Conservation (phyloP, 768 basidiomycete species). For the Multifurca ochricompacta region DNA sequence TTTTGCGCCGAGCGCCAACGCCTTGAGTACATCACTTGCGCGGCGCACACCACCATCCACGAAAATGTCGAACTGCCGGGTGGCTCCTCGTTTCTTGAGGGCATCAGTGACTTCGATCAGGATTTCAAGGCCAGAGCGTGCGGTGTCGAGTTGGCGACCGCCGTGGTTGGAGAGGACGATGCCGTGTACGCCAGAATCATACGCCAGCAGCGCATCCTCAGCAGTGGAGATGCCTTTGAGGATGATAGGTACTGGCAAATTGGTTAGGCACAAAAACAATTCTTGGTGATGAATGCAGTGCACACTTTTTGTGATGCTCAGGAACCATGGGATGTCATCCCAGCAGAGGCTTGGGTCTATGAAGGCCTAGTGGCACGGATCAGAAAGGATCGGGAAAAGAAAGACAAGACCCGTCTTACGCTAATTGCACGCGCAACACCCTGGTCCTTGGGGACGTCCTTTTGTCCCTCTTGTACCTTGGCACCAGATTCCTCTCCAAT, state of each 20-base stretch:
- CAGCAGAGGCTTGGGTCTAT: slow-evolving; percentile 89
- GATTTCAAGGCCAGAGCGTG: slow-evolving; percentile 32
- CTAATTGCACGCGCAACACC: slow-evolving; percentile 10
- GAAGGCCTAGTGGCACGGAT: slow-evolving; percentile 52
- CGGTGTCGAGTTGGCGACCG: slow-evolving; percentile 48
- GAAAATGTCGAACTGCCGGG: slow-evolving; percentile 80
- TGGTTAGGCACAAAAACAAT: background rate
- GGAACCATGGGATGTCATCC: slow-evolving; percentile 68
- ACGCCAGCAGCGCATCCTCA: slow-evolving; percentile 52
- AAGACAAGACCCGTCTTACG: background rate
- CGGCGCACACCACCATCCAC: slow-evolving; percentile 79
- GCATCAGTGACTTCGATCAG: slow-evolving; percentile 67
- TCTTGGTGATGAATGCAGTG: background rate
- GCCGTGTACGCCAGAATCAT: slow-evolving; percentile 37
- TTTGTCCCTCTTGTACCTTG: slow-evolving; percentile 31
- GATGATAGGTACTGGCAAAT: slow-evolving; percentile 44
- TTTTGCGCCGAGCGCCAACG: background rate
- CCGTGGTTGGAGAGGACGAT: slow-evolving; percentile 56
- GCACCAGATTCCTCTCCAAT: slow-evolving; percentile 63
- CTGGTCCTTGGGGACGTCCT: background rate
- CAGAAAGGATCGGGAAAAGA: background rate
- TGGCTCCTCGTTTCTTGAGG: slow-evolving; percentile 58
- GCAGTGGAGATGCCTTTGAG: slow-evolving; percentile 59
- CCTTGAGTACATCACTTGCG: background rate
- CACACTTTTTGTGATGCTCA: slow-evolving; percentile 48